Conservation (phyloP, 345 rosid species). For the Physaria fendleri region DNA sequence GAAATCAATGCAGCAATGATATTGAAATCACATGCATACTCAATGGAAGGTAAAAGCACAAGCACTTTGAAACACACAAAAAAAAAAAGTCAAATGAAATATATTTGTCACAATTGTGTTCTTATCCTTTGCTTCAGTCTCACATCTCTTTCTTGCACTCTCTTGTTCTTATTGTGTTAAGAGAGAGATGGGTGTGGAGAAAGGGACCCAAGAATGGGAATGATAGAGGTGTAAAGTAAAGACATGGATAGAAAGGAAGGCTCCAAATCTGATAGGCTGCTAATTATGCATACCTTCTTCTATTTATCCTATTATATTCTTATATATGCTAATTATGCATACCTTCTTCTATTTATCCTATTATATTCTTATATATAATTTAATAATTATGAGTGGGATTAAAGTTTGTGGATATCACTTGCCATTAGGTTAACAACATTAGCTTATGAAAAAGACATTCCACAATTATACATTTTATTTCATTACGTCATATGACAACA, state of each 20-base stretch:
- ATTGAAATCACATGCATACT: conserved; percentile 24
- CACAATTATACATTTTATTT: background rate
- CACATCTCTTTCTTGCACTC: conserved; percentile 32
- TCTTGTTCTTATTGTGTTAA: background rate
- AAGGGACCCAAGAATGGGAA: conserved; percentile 35
- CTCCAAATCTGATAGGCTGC: conserved; percentile 34
- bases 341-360: conserved; percentile 7
- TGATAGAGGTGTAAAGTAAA: conserved; percentile 34
- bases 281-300: conserved; percentile 24
- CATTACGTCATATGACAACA: conserved; percentile 31
- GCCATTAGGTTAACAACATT: conserved; percentile 11
- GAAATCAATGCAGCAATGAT: conserved; percentile 26
- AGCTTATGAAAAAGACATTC: conserved; percentile 5
- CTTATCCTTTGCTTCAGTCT: conserved; percentile 27
- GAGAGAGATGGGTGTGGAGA: conserved; percentile 23
- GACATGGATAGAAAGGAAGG: conserved; percentile 31
- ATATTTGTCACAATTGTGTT: conserved; percentile 19
- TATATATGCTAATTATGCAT: conserved; percentile 20
- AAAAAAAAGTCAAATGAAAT: conserved; percentile 23
- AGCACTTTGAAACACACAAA: no score
- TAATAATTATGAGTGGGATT: conserved; percentile 29
- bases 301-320: conserved; percentile 15
- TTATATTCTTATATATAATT: conserved; percentile 1
- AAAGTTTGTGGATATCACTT: conserved; percentile 28
- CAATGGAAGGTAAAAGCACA: conserved; percentile 17